A percentile compares a stretch with the other conserved stretches of the same genome.
Evolutionary conservation across 2,329 filamentous ascomycete species (phyloP).

Genomic region (Beauveria asiatica): DNA sequence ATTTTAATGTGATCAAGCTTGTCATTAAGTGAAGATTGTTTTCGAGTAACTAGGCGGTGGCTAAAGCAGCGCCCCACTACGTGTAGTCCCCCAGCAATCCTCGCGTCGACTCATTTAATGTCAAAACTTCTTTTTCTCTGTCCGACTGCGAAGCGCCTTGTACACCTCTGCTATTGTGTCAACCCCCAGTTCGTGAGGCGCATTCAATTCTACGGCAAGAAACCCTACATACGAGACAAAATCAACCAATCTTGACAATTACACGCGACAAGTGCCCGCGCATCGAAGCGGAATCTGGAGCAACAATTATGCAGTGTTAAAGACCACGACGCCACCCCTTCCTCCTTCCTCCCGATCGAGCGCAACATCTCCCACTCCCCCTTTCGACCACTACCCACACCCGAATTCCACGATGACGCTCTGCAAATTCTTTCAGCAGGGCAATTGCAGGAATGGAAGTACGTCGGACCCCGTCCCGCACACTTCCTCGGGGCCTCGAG

Average conservation of each 20-base stretch:
- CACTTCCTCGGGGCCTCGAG: too few relatives aligned
- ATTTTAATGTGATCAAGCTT: background rate
- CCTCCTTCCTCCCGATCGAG: background rate
- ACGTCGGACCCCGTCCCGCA: slow-evolving; percentile 19
- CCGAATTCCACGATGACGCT: slow-evolving; percentile 26
- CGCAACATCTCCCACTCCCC: background rate
- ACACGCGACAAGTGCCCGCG: background rate
- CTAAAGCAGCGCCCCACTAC: background rate
- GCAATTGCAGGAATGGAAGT: slow-evolving; percentile 45
- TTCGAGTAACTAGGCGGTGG: too few relatives aligned
- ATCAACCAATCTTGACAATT: background rate
- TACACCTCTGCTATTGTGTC: background rate
- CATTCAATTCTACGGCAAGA: background rate
- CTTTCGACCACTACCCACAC: background rate
- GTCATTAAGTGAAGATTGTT: too few relatives aligned
- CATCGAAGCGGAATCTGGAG: background rate
- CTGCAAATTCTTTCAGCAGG: slow-evolving; percentile 43
- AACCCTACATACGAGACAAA: background rate
- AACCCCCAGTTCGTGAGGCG: background rate
- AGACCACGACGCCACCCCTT: background rate
- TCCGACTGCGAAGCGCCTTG: background rate
- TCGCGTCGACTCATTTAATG: slow-evolving; percentile 1
- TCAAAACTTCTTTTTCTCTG: background rate
- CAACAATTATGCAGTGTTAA: background rate
- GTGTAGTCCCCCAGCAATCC: background rate